Conservation (phyloP, 1,284 basidiomycete genomes). For the Filobasidium uniguttulatum region DNA sequence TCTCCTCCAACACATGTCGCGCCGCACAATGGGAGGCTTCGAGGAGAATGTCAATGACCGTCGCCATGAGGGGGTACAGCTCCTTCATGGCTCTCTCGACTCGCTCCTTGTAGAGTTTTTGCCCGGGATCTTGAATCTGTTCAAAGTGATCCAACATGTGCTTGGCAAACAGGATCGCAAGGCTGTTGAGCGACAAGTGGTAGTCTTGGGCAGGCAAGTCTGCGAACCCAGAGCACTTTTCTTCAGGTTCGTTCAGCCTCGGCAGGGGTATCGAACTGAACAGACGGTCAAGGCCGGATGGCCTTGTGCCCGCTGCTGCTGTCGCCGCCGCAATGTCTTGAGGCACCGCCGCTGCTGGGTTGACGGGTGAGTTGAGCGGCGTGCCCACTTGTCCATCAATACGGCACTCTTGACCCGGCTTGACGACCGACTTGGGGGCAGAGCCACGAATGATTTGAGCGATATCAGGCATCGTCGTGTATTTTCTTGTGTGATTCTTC, state of each 20-base stretch:
- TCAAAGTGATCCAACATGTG: background rate
- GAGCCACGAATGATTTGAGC: background rate
- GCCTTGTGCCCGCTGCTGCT: too few species aligned
- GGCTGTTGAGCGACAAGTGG: background rate
- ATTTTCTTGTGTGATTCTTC: too few species aligned
- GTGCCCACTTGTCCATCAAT: too few species aligned
- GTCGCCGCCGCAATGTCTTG: background rate
- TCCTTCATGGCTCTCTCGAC: background rate
- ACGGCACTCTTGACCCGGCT: too few species aligned
- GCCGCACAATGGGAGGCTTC: background rate
- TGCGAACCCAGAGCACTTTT: background rate
- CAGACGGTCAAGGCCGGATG: background rate
- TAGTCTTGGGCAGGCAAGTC: background rate
- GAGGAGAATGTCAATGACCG: background rate
- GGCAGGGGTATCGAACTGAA: background rate
- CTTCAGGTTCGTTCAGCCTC: background rate
- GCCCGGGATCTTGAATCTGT: background rate
- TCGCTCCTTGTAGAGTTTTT: background rate
- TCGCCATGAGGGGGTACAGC: background rate
- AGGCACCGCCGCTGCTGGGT: background rate
- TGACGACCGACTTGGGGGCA: background rate
- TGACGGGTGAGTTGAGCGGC: background rate
- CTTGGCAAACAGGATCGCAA: conserved; percentile 1
- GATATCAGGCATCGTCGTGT: conserved; percentile 2
- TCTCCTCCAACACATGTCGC: background rate